phyloP scores from a whole-genome alignment of 768 basidiomycete genomes.

The Tylopilus rubrobrunneus region DNA sequence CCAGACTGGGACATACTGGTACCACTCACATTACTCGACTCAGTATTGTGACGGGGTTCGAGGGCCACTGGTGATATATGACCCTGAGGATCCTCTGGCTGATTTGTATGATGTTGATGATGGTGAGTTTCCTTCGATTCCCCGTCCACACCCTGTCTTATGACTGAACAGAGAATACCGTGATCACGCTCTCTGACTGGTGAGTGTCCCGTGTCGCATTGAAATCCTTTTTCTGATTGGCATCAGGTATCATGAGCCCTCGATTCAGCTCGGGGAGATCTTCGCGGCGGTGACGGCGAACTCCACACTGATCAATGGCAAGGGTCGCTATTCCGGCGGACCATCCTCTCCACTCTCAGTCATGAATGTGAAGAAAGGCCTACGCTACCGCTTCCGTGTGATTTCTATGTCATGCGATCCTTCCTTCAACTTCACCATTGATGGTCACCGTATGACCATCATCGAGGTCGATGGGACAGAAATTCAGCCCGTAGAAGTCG shows the following conservation, averaged over 20 bases:
- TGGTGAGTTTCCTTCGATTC: constrained; percentile 15
- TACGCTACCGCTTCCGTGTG: constrained; percentile 3
- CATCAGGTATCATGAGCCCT: background rate
- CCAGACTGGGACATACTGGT: constrained; percentile 40
- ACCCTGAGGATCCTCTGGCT: constrained; percentile 31
- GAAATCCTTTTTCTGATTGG: background rate
- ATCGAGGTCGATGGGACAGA: constrained; percentile 1
- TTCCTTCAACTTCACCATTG: constrained; percentile 1
- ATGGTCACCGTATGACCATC: constrained; percentile 7
- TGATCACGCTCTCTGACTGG: constrained; percentile 23
- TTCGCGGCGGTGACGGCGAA: background rate
- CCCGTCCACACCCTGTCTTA: background rate
- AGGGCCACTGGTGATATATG: constrained; percentile 19
- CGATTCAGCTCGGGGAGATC: background rate
- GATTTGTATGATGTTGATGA: constrained; percentile 42
- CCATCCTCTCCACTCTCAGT: background rate
- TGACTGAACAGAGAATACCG: constrained; percentile 29
- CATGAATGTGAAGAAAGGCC: background rate
- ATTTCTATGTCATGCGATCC: background rate
- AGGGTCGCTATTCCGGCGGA: constrained; percentile 1
- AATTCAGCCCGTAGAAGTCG: background rate
- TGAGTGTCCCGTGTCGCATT: background rate
- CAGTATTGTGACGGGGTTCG: constrained; percentile 15
- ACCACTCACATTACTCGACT: constrained; percentile 23
- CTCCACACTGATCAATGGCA: constrained; percentile 1